Conservation (phyloP, 1,284 basidiomycete genomes). For the Heterobasidion annosum region DNA sequence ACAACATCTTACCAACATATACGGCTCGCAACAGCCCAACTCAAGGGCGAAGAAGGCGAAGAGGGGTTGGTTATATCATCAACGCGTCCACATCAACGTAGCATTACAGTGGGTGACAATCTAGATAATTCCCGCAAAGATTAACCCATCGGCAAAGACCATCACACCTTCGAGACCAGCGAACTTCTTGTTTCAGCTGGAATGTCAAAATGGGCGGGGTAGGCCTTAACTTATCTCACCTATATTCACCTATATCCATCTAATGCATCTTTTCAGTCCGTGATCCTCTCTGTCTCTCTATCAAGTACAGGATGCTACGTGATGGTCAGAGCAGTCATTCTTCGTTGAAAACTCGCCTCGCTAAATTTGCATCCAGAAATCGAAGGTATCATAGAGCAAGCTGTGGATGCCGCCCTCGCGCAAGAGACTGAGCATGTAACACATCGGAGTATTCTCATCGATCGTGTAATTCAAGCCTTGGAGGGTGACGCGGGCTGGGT, state of each 20-base stretch:
- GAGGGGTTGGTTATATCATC: constrained; percentile 42
- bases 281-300: constrained; percentile 51
- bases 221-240: not conserved
- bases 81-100: constrained; percentile 28
- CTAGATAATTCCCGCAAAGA: not conserved
- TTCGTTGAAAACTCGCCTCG: constrained; percentile 1
- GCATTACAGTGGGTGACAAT: constrained; percentile 16
- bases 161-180: constrained; percentile 61
- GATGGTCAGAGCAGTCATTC: constrained; percentile 42
- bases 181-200: constrained; percentile 65
- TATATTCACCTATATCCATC: not conserved
- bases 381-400: constrained; percentile 45
- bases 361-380: constrained; percentile 36
- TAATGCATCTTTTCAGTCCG: constrained; percentile 30
- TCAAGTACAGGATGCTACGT: constrained; percentile 64
- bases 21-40: constrained; percentile 48
- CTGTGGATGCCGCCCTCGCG: constrained; percentile 31
- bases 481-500: constrained; percentile 59
- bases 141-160: constrained; percentile 34
- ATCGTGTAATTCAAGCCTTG: constrained; percentile 46
- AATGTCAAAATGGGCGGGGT: constrained; percentile 33
- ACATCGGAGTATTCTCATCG: constrained; percentile 32
- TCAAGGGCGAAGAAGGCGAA: constrained; percentile 35
- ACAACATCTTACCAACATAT: constrained; percentile 65
- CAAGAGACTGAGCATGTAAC: constrained; percentile 17